A percentile compares a stretch with the other conserved stretches of the same genome.
Evolutionary conservation across 2,329 filamentous ascomycete genomes (phyloP).

Genomic region (Colletotrichum tanaceti): DNA sequence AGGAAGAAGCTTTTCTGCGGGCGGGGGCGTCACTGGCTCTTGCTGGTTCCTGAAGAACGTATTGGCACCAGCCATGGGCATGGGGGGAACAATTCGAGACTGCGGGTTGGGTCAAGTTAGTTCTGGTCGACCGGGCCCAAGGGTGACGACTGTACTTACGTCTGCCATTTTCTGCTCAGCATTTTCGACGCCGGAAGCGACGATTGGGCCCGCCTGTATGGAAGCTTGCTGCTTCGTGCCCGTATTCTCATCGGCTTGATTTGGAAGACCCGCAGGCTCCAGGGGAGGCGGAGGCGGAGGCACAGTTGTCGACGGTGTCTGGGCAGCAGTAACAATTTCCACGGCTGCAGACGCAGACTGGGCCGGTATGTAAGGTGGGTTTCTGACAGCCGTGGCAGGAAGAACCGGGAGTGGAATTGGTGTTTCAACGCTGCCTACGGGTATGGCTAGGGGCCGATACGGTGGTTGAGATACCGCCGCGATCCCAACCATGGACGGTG

Average conservation of each 20-base stretch:
- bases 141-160: constrained; percentile 17
- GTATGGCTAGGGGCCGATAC: background rate
- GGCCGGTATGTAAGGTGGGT: background rate
- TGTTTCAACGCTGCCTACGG: background rate
- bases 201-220: background rate
- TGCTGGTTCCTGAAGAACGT: constrained; percentile 51
- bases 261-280: background rate
- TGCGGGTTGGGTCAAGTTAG: constrained; percentile 17
- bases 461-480: background rate
- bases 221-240: background rate
- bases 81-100: constrained; percentile 40
- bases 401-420: background rate
- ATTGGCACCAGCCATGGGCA: constrained; percentile 52
- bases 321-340: no score
- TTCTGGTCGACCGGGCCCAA: background rate
- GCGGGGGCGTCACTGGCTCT: constrained; percentile 9
- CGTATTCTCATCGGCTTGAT: background rate
- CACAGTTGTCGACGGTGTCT: background rate
- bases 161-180: constrained; percentile 4
- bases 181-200: background rate
- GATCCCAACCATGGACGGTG: background rate
- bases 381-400: background rate
- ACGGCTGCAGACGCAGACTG: background rate
- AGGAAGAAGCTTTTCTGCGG: background rate
- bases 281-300: background rate